Base-by-base conservation (phyloP, 208 protist genomes). In the Trypanosomatidae sp. region DNA sequence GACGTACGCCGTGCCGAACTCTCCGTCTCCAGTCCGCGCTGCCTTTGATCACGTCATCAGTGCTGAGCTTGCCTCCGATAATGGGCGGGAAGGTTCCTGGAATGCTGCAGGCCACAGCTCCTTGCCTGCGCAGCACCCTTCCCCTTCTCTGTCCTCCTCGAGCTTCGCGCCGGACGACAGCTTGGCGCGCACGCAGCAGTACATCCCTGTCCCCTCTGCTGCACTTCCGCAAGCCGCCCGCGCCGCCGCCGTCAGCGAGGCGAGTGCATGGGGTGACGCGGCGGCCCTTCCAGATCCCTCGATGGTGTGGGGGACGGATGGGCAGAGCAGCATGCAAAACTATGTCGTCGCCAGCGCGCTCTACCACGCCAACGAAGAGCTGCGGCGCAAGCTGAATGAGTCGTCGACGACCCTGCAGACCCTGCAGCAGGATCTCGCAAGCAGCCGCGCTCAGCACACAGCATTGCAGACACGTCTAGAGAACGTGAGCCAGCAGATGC, bases 231-330 rank as follows among this genome's bases (percentile, higher is more conserved):
- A 89, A 46, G 73, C 58, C 7, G 76, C 78, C 19, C 77, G 77
- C 7, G 73, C 79, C 6, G 79, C 73, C 22, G 73, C 78, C 15
- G 69, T 90, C 58, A 59, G 62, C 17, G 74, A 71, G 36, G 85
- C 73, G 22, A 71, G 72, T 55, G 73, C 81, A 50, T 88, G 74
- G 89, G 81, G 77, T 36, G 78, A 71, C 17, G 64, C 69, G 3
- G 66, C 28, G 1, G 28, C 69, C 28, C 80, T 90, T 41, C 93
- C 93, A 1, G 93, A 97, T 71, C 93, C 91, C 0, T 79, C 87
- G 0, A 91, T 97, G 88, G 84, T 97, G 50, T 97, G 93, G 91
- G 93, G 93, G 13, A 87, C 86, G 43, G 93, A 97, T 68, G 66
- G 66, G 7, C 76, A 72, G 36, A 86, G 83, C 62, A 92, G 84